Percentiles rank a stretch among this genome's conserved stretches.
These are phyloP conservation scores for Alternaria sp. DNA, from an alignment of 2,329 filamentous ascomycete genomes.

Conservation along the genomic window DNA sequence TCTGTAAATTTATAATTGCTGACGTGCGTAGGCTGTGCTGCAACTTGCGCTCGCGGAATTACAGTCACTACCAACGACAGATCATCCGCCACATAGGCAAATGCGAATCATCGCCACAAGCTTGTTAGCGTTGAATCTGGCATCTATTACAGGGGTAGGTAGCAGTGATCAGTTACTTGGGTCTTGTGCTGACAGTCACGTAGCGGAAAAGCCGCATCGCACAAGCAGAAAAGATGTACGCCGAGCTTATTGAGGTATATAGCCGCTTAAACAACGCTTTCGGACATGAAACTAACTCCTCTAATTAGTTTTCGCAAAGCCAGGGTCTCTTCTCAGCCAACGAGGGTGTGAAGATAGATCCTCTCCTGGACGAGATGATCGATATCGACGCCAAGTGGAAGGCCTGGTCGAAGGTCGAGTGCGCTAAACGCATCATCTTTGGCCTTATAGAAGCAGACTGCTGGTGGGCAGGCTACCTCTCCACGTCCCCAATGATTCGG, in stretches of 20 bases:
- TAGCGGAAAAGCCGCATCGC: constrained; percentile 55
- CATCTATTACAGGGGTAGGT: constrained; percentile 59
- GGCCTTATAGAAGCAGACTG: constrained; percentile 58
- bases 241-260: constrained; percentile 58
- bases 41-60: constrained; percentile 57
- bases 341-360: constrained; percentile 50
- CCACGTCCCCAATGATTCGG: constrained; percentile 57
- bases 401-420: constrained; percentile 63
- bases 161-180: too few relatives aligned
- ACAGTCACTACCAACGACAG: constrained; percentile 53
- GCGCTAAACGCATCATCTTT: constrained; percentile 59
- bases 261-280: not conserved
- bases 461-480: constrained; percentile 60
- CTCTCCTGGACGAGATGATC: constrained; percentile 56
- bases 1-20: not conserved
- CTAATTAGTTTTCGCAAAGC: constrained; percentile 58
- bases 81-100: constrained; percentile 53
- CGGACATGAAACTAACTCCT: constrained; percentile 19
- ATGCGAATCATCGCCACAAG: constrained; percentile 59
- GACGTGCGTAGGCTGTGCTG: constrained; percentile 38
- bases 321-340: constrained; percentile 61
- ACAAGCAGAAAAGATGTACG: constrained; percentile 61
- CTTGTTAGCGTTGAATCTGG: constrained; percentile 59
- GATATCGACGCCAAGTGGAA: constrained; percentile 61
- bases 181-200: constrained; percentile 17